A percentile compares a stretch with the other conserved stretches of the same genome.
phyloP scores from a whole-genome alignment of 495 filamentous ascomycete species.

The Apodospora peruviana region DNA sequence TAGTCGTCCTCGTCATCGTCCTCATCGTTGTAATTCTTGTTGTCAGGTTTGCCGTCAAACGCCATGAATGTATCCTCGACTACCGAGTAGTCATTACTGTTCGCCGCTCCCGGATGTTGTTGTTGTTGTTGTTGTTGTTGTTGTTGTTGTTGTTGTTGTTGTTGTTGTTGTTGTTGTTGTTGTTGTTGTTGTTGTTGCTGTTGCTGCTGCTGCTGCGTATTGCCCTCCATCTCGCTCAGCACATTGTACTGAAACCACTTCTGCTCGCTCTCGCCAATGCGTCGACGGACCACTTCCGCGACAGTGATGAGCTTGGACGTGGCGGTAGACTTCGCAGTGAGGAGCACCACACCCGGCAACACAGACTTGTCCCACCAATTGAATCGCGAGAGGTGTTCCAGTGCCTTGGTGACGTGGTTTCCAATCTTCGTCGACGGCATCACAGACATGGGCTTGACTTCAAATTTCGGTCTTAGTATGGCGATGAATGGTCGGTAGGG shows the following conservation, averaged over 20 bases:
- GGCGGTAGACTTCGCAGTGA: conserved; percentile 48
- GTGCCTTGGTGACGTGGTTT: conserved; percentile 43
- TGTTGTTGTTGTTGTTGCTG: neutral
- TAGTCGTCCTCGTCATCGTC: conserved; percentile 37
- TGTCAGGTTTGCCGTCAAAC: conserved; percentile 11
- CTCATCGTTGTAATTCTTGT: conserved; percentile 7
- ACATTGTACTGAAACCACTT: conserved; percentile 60
- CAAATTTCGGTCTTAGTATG: conserved; percentile 24
- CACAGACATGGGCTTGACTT: conserved; percentile 40
- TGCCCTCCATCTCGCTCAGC: conserved; percentile 32
- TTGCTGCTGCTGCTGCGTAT: neutral
- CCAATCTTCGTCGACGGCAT: conserved; percentile 52
- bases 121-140: neutral
- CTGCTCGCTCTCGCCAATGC: conserved; percentile 44
- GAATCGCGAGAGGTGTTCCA: conserved; percentile 34
- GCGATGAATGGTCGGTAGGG: conserved; percentile 23
- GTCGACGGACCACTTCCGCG: conserved; percentile 58
- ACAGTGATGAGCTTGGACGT: conserved; percentile 59
- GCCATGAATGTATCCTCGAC: conserved; percentile 34
- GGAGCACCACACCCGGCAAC: conserved; percentile 27
- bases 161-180: neutral
- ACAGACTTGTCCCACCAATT: conserved; percentile 23
- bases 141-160: neutral
- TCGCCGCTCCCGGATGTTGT: neutral
- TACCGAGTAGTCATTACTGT: conserved; percentile 18